Evolutionary conservation across 352 stramenopile species (phyloP).

Genomic region (Phytophthora macrochlamydospora): DNA sequence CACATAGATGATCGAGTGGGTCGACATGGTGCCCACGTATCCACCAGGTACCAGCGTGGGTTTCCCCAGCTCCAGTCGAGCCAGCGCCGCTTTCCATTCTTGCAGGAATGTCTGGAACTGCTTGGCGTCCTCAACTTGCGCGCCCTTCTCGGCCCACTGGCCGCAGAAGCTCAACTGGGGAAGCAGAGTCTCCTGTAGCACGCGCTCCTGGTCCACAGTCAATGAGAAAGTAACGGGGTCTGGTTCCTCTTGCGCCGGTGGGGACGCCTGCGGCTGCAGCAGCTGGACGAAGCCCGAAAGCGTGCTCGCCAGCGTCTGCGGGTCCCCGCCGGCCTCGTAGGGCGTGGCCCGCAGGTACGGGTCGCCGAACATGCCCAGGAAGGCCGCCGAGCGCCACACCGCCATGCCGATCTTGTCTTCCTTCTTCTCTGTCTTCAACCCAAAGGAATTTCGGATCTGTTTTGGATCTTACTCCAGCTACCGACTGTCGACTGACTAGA

Average conservation of each 20-base stretch:
- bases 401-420: constrained; percentile 26
- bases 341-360: constrained; percentile 79
- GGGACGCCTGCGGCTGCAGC: constrained; percentile 33
- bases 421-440: constrained; percentile 16
- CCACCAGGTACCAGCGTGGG: constrained; percentile 75
- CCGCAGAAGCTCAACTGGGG: constrained; percentile 60
- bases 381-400: constrained; percentile 70
- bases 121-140: constrained; percentile 63
- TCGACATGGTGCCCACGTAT: constrained; percentile 73
- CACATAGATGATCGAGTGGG: constrained; percentile 85
- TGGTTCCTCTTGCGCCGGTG: constrained; percentile 1
- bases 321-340: constrained; percentile 76
- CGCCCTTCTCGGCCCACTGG: constrained; percentile 59
- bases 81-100: constrained; percentile 72
- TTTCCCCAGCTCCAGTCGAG: constrained; percentile 42
- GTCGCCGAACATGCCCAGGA: constrained; percentile 81
- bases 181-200: constrained; percentile 52
- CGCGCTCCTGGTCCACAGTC: constrained; percentile 50
- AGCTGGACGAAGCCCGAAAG: constrained; percentile 47
- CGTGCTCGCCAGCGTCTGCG: constrained; percentile 62
- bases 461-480: no score
- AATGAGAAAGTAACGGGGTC: constrained; percentile 60
- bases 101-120: constrained; percentile 70
- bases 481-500: no score
- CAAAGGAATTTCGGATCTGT: constrained; percentile 11